Evolutionary conservation across 371 early-diverging fungal genomes (phyloP).

Genomic region (Apophysomyces elegans): DNA sequence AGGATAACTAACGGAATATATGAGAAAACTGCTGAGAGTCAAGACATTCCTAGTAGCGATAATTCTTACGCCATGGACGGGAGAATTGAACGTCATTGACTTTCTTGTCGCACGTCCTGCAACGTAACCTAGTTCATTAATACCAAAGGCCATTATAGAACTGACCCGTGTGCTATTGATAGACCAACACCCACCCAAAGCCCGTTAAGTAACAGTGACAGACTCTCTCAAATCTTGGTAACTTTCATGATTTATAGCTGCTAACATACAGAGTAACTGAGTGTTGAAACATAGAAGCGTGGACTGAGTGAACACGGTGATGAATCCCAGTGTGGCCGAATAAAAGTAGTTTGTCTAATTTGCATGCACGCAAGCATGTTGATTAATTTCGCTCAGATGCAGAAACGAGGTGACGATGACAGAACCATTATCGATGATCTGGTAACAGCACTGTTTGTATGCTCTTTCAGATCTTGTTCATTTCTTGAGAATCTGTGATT

Average conservation of each 20-base stretch:
- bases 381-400: neutral
- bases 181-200: neutral
- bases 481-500: neutral
- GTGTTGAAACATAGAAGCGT: neutral
- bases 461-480: neutral
- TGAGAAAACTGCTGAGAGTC: neutral
- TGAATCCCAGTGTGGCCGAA: neutral
- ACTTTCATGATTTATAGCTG: neutral
- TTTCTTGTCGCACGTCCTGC: neutral
- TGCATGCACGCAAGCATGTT: neutral
- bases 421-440: neutral
- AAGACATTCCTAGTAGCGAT: neutral
- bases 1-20: neutral
- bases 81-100: neutral
- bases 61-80: neutral
- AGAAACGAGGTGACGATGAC: neutral
- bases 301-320: neutral
- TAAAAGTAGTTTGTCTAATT: neutral
- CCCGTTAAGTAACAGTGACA: neutral
- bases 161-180: neutral
- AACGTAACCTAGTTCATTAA: neutral
- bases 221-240: neutral
- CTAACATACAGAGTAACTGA: neutral
- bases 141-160: neutral
- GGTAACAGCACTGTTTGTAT: neutral